Evolutionary conservation across 768 basidiomycete genomes (phyloP), one percentile per base, ranked within the genome.

Genomic region (Tylopilus sp.): DNA sequence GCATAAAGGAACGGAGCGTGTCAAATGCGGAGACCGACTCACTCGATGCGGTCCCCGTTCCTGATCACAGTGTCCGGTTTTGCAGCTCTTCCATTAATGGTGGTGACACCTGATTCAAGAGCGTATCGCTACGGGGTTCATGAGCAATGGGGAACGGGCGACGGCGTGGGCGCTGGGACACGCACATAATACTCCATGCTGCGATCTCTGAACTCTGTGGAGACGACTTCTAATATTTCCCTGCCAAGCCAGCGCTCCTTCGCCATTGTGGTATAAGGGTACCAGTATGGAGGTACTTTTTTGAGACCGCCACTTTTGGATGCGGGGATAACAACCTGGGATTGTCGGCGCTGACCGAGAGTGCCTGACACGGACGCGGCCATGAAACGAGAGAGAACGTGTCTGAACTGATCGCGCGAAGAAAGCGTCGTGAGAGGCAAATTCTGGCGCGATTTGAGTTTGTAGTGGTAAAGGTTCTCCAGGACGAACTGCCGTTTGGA

Each of bases 161-260:
- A 46, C 17, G 45, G 21, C 13, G 42, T 11, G 44, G 20, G 11
- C 46, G 42, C 31, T 5, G 28, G 50, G 21, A 39, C 35, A 80
- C 91, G 64, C 70, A 95, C 93, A 77, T 98, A 97, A 68, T 95
- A 98, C 61, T 98, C 94, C 78, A 94, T 86, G 13, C 87, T 91
- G 44, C 94, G 78, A 73, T 97, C 94, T 47, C 94, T 76, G 64
- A 95, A 98, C 68, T 98, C 94, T 0, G 93, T 95, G 0, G 89
- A 91, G 15, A 98, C 86, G 35, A 97, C 85, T 69, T 98, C 94
- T 21, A 98, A 70, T 33, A 97, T 76, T 67, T 93, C 88, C 42
- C 94, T 76, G 30, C 88, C 85, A 33, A 91, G 75, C 93, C 94
- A 97, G 25, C 94, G 79, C 46, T 84, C 79, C 68, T 98, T 98